Percentiles rank a stretch among this genome's conserved stretches.
Evolutionary conservation across 164 flowering plant genomes (phyloP).

Genomic region (Vitis amurensis): DNA sequence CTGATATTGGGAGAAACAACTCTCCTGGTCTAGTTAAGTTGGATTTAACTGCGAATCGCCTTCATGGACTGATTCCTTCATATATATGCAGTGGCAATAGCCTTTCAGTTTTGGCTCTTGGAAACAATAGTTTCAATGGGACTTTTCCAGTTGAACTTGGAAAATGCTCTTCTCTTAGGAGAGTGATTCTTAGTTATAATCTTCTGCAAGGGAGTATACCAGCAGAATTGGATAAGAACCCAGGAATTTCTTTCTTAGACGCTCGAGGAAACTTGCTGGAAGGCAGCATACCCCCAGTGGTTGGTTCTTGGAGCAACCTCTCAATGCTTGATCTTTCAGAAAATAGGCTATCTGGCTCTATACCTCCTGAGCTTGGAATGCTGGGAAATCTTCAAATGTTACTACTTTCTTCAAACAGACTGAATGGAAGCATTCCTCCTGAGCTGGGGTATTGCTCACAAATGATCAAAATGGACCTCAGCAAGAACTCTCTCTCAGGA

Average conservation of each 20-base stretch:
- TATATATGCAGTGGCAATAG: constrained; percentile 11
- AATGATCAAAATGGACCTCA: constrained; percentile 24
- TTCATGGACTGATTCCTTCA: constrained; percentile 16
- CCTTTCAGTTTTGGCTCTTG: constrained; percentile 16
- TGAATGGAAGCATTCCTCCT: constrained; percentile 29
- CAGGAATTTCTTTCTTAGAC: constrained; percentile 11
- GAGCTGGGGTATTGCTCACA: constrained; percentile 20
- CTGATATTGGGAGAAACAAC: constrained; percentile 12
- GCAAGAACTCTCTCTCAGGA: constrained; percentile 17
- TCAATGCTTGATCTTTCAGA: constrained; percentile 31
- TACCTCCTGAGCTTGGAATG: constrained; percentile 29
- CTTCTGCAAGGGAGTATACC: constrained; percentile 17
- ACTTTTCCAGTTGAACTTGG: constrained; percentile 19
- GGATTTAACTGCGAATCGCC: constrained; percentile 16
- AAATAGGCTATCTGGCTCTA: constrained; percentile 16
- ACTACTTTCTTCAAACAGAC: constrained; percentile 23
- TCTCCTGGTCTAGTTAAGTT: constrained; percentile 11
- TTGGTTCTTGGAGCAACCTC: constrained; percentile 31
- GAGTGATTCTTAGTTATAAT: constrained; percentile 20
- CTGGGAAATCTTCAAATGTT: constrained; percentile 27
- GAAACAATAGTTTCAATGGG: constrained; percentile 15
- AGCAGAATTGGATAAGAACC: constrained; percentile 1
- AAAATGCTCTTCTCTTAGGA: constrained; percentile 21
- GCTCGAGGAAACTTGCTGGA: constrained; percentile 24
- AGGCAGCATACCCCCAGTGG: constrained; percentile 22